phyloP scores from a whole-genome alignment of 2,329 filamentous ascomycete genomes.

The Cladosporium halotolerans region DNA sequence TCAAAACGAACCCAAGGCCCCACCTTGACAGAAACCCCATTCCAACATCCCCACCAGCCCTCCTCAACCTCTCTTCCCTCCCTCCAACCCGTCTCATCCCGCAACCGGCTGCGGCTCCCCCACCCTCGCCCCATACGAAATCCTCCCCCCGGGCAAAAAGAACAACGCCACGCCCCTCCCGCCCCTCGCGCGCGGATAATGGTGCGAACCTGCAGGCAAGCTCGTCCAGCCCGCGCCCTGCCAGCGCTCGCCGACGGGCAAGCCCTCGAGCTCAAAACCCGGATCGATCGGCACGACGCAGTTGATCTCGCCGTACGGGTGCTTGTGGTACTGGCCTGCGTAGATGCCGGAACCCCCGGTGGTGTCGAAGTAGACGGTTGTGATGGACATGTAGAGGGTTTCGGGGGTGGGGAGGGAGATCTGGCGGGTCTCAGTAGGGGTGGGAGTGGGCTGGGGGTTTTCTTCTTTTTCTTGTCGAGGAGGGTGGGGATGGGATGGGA shows the following conservation, averaged over 20 bases:
- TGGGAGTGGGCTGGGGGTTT: not conserved
- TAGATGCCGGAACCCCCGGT: conserved; percentile 34
- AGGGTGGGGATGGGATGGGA: not conserved
- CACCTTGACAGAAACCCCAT: too few species aligned
- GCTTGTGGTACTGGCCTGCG: conserved; percentile 44
- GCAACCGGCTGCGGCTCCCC: conserved; percentile 37
- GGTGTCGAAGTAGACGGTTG: conserved; percentile 53
- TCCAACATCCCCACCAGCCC: too few species aligned
- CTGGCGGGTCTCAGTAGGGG: conserved; percentile 22
- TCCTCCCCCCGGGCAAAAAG: conserved; percentile 51
- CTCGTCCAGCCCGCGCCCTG: conserved; percentile 52
- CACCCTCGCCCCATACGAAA: conserved; percentile 44
- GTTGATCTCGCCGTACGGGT: conserved; percentile 30
- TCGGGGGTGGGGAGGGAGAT: conserved; percentile 41
- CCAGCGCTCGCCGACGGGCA: conserved; percentile 45
- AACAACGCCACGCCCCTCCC: conserved; percentile 49
- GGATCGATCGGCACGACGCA: conserved; percentile 39
- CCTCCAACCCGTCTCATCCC: too few species aligned
- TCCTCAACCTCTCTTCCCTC: too few species aligned
- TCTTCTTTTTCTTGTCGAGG: not conserved
- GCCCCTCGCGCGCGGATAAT: conserved; percentile 49
- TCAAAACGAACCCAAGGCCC: not conserved
- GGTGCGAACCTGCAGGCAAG: conserved; percentile 50
- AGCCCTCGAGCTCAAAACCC: conserved; percentile 47
- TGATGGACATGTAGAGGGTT: conserved; percentile 51